Percentiles rank a stretch among this genome's conserved stretches.
These are phyloP conservation scores for Microdochium bolleyi DNA, from an alignment of 2,329 filamentous ascomycete species.

Conservation along the genomic window DNA sequence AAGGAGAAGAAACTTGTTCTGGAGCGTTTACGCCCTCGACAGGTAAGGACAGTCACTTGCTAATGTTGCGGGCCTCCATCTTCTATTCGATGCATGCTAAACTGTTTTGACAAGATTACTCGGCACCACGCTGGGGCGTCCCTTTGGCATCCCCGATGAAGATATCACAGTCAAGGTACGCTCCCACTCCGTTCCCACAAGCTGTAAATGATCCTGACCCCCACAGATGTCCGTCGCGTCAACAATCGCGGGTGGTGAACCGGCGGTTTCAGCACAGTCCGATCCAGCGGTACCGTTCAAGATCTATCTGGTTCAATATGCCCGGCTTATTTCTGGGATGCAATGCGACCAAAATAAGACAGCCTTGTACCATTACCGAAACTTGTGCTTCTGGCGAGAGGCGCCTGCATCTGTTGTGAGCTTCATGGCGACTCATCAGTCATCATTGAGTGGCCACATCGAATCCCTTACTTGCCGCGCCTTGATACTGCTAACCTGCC, in stretches of 20 bases:
- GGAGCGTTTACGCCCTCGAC: conserved; percentile 5
- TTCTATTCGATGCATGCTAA: background rate
- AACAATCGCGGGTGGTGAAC: background rate
- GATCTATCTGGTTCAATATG: conserved; percentile 4
- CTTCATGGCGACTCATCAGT: background rate
- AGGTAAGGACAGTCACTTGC: conserved; percentile 1
- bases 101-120: background rate
- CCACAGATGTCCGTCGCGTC: background rate
- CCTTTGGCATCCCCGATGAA: conserved; percentile 2
- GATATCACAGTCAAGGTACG: conserved; percentile 2
- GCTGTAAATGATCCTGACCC: background rate
- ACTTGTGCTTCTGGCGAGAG: conserved; percentile 7
- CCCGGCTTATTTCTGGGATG: conserved; percentile 4
- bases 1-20: conserved; percentile 4
- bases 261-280: background rate
- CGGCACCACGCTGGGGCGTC: background rate
- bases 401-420: background rate
- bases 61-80: background rate
- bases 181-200: background rate
- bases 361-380: conserved; percentile 5
- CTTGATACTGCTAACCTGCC: background rate
- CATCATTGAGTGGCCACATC: background rate
- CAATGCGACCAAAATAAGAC: background rate
- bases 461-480: conserved; percentile 5
- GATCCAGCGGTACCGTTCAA: background rate